Evolutionary conservation across 164 flowering plant genomes (phyloP).

Genomic region (Stephania japonica): DNA sequence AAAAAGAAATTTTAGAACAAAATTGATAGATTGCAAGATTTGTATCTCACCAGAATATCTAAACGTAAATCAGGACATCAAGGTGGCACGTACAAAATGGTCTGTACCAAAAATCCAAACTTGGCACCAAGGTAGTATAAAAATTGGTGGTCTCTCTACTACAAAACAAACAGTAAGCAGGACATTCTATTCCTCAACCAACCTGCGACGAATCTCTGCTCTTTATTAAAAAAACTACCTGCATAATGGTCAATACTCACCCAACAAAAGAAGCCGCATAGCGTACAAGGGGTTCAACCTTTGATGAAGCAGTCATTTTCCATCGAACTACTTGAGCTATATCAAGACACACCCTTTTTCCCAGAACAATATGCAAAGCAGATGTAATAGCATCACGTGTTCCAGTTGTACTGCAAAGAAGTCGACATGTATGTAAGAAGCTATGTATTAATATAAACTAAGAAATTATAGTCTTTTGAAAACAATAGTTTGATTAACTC

Average conservation of each 20-base stretch:
- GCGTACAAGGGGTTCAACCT: conserved; percentile 64
- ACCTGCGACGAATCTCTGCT: not conserved
- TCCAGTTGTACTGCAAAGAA: conserved; percentile 80
- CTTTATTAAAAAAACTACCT: not conserved
- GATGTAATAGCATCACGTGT: conserved; percentile 89
- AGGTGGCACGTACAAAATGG: not conserved
- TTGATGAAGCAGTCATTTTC: conserved; percentile 55
- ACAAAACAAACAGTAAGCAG: not conserved
- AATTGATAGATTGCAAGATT: not conserved
- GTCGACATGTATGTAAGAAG: not conserved
- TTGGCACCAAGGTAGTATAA: not conserved
- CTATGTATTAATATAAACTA: not conserved
- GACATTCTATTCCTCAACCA: not conserved
- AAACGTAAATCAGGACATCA: not conserved
- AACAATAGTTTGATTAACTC: not conserved
- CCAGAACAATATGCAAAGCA: conserved; percentile 90
- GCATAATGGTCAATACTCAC: conserved; percentile 29
- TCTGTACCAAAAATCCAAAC: not conserved
- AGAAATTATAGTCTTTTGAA: not conserved
- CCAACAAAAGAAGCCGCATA: conserved; percentile 97
- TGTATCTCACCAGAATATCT: not conserved
- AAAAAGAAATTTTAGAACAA: not conserved
- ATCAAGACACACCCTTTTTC: conserved; percentile 71
- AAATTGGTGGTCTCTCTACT: not conserved
- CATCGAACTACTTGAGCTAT: conserved; percentile 93